Evolutionary conservation across 192 early-diverging fungal species (phyloP).

Genomic region (Coemansia sp.): DNA sequence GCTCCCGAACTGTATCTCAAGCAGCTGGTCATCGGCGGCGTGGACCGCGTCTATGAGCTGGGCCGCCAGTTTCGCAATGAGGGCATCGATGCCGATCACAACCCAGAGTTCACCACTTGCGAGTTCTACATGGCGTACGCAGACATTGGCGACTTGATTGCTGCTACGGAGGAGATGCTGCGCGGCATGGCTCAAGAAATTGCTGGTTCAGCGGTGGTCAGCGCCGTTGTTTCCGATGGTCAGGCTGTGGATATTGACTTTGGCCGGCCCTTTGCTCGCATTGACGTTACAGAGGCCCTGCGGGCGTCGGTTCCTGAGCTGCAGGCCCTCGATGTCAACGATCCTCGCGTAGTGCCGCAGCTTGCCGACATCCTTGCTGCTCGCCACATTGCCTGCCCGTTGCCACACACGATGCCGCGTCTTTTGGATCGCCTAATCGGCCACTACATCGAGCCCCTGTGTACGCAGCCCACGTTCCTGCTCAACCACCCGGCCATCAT

Average conservation of each 20-base stretch:
- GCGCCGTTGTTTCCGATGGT: not conserved
- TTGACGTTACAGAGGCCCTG: constrained; percentile 62
- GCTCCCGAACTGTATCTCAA: constrained; percentile 89
- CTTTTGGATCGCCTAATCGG: constrained; percentile 76
- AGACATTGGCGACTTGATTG: constrained; percentile 68
- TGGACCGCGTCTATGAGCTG: constrained; percentile 86
- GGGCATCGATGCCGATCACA: constrained; percentile 86
- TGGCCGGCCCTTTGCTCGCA: constrained; percentile 58
- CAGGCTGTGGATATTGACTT: constrained; percentile 47
- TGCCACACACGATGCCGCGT: constrained; percentile 67
- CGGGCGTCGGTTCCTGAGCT: constrained; percentile 46
- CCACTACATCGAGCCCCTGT: constrained; percentile 74
- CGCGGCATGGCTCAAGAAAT: constrained; percentile 44
- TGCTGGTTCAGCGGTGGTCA: constrained; percentile 14
- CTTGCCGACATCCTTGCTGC: constrained; percentile 15
- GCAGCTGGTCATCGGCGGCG: constrained; percentile 85
- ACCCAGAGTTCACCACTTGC: constrained; percentile 90
- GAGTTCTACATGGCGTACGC: constrained; percentile 88
- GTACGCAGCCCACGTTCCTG: constrained; percentile 82
- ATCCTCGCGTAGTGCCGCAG: constrained; percentile 19
- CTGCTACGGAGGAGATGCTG: constrained; percentile 73
- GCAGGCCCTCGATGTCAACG: constrained; percentile 24
- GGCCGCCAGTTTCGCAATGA: constrained; percentile 93
- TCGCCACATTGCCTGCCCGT: constrained; percentile 38
- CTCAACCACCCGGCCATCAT: constrained; percentile 74